Conservation (phyloP, 1,284 basidiomycete genomes). For the Flammula alnicola region DNA sequence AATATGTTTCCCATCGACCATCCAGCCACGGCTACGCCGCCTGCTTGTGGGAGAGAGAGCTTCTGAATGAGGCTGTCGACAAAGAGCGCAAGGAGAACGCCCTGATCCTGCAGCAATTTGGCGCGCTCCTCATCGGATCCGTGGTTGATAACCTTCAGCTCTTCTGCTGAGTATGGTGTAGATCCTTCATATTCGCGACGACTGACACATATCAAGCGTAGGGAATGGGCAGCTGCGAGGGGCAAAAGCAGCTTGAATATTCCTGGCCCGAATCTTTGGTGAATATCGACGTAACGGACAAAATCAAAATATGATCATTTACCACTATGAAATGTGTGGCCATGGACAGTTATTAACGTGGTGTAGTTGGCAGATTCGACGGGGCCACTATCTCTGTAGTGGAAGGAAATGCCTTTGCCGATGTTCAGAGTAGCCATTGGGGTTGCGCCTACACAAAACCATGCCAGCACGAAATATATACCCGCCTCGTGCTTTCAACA, state of each 20-base stretch:
- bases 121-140: conserved; percentile 31
- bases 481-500: too few relatives aligned
- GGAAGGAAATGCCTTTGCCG: too few relatives aligned
- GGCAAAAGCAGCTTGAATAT: conserved; percentile 1
- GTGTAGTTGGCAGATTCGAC: too few relatives aligned
- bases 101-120: conserved; percentile 30
- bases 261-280: too few relatives aligned
- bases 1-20: conserved; percentile 40
- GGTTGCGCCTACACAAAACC: too few relatives aligned
- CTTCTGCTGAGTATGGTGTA: conserved; percentile 23
- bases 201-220: conserved; percentile 17
- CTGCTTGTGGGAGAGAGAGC: conserved; percentile 32
- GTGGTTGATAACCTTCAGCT: conserved; percentile 23
- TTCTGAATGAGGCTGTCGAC: conserved; percentile 36
- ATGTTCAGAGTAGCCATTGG: too few relatives aligned
- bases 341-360: too few relatives aligned
- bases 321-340: too few relatives aligned
- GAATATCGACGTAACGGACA: too few relatives aligned
- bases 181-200: conserved; percentile 32
- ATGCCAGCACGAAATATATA: too few relatives aligned
- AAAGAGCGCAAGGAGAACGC: conserved; percentile 37
- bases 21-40: conserved; percentile 40
- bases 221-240: neutral
- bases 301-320: too few relatives aligned
- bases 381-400: too few relatives aligned